Evolutionary conservation across 441 rosid species (phyloP).

Genomic region (Populus hybrid): DNA sequence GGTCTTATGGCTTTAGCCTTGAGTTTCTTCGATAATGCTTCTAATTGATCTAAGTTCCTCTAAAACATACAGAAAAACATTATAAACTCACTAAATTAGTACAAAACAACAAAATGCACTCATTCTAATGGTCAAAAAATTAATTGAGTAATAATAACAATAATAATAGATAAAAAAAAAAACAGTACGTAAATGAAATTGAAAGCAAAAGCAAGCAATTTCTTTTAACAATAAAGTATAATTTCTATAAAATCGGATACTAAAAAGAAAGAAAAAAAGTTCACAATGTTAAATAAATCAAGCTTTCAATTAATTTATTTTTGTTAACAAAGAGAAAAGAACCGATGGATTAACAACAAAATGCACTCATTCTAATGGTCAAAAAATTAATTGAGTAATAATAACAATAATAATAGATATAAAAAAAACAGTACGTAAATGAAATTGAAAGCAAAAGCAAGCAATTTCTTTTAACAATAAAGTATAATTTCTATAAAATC

Average conservation of each 20-base stretch:
- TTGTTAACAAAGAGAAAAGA: background rate
- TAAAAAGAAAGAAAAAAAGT: background rate
- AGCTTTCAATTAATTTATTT: background rate
- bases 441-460: background rate
- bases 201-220: background rate
- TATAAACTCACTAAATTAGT: background rate
- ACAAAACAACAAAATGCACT: background rate
- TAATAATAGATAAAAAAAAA: background rate
- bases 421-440: background rate
- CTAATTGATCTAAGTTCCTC: conserved; percentile 93
- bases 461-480: background rate
- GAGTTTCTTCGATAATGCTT: conserved; percentile 92
- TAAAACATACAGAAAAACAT: conserved; percentile 28
- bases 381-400: background rate
- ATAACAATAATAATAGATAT: no score
- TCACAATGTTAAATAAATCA: background rate
- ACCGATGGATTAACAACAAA: background rate
- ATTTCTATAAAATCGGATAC: background rate
- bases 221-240: background rate
- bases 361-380: background rate
- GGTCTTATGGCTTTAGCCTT: conserved; percentile 79
- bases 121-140: background rate
- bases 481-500: background rate
- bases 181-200: background rate
- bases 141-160: background rate